Percentiles rank a stretch among this genome's conserved stretches.
phyloP scores from a whole-genome alignment of 768 basidiomycete genomes.

The Pulveroboletus ravenelii region DNA sequence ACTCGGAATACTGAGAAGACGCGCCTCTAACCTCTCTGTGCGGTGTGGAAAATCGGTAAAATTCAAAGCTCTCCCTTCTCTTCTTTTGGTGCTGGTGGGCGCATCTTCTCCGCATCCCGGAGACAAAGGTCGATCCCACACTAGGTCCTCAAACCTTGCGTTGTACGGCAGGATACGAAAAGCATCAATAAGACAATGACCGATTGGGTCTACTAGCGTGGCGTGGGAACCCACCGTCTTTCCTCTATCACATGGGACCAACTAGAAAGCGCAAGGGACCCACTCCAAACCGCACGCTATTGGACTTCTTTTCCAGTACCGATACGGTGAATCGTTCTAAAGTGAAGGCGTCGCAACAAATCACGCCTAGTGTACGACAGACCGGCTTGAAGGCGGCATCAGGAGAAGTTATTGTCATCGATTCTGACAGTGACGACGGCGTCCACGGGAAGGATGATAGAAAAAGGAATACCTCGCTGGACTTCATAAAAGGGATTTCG shows the following conservation, averaged over 20 bases:
- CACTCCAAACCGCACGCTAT: conserved; percentile 36
- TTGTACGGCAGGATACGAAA: too few relatives aligned
- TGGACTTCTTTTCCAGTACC: conserved; percentile 40
- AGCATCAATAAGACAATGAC: too few relatives aligned
- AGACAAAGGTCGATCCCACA: too few relatives aligned
- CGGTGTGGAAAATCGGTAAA: not conserved
- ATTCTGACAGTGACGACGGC: conserved; percentile 52
- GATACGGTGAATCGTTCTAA: conserved; percentile 22
- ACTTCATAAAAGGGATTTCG: not conserved
- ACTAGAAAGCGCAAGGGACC: conserved; percentile 35
- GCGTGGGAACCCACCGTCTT: not conserved
- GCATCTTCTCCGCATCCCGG: not conserved
- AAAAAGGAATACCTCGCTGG: not conserved
- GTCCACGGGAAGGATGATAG: not conserved
- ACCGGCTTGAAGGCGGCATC: not conserved
- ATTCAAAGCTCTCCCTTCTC: not conserved
- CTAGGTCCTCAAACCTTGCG: too few relatives aligned
- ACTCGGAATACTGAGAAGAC: not conserved
- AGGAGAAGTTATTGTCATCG: conserved; percentile 54
- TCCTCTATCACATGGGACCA: conserved; percentile 31
- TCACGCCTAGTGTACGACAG: not conserved
- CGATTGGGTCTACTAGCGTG: not conserved
- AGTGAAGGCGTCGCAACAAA: conserved; percentile 5
- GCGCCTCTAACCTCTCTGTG: not conserved
- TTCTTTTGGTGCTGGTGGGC: not conserved